Evolutionary conservation across 352 stramenopile genomes (phyloP).

Genomic region (Aphanomyces invadans): DNA sequence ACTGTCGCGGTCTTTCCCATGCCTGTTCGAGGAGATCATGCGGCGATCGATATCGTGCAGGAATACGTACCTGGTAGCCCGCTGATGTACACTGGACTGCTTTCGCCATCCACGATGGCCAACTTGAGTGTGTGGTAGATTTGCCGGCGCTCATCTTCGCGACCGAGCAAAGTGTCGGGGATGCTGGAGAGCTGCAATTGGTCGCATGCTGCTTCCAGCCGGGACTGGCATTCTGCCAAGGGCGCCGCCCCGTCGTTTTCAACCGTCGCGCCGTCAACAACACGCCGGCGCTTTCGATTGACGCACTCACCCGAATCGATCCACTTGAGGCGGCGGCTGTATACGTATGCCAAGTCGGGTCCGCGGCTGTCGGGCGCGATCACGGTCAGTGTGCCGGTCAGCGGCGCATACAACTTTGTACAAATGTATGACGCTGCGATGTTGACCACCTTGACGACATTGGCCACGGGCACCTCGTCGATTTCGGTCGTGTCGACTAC

Average conservation of each 20-base stretch:
- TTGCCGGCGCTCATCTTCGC: conserved; percentile 49
- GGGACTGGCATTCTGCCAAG: conserved; percentile 20
- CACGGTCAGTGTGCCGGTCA: conserved; percentile 10
- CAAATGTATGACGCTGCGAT: not conserved
- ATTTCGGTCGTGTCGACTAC: conserved; percentile 20
- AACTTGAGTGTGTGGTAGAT: conserved; percentile 47
- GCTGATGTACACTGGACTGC: conserved; percentile 61
- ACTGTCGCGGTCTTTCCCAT: conserved; percentile 68
- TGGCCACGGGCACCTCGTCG: conserved; percentile 8
- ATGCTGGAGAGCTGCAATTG: conserved; percentile 57
- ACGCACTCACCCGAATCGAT: not conserved
- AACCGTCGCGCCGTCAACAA: not conserved
- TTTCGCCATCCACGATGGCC: conserved; percentile 46
- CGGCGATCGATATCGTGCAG: conserved; percentile 27
- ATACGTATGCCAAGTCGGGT: not conserved
- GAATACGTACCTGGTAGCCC: conserved; percentile 40
- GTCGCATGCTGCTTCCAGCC: conserved; percentile 44
- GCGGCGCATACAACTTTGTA: conserved; percentile 9
- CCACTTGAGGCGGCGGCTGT: conserved; percentile 16
- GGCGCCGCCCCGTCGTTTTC: no score
- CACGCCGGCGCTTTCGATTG: not conserved
- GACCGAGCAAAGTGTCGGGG: conserved; percentile 41
- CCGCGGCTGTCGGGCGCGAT: not conserved
- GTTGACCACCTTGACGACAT: not conserved
- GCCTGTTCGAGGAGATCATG: conserved; percentile 49